These are phyloP conservation scores for Stephania yunnanensis DNA, from an alignment of 164 flowering plant genomes.

Conservation along the genomic window DNA sequence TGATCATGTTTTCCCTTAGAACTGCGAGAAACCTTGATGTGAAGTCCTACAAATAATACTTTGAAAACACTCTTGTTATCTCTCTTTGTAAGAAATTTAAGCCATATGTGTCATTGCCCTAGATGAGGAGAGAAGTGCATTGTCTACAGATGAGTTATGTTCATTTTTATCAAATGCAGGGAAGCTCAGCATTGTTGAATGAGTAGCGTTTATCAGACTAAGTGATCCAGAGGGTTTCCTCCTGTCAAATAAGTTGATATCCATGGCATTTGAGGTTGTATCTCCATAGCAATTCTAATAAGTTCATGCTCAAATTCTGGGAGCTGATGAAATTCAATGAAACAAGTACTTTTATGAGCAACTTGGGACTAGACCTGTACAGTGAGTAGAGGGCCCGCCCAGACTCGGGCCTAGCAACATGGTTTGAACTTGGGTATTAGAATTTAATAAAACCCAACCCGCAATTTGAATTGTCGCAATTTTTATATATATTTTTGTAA, in stretches of 20 bases:
- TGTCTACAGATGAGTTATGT: conserved; percentile 36
- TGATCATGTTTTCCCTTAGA: conserved; percentile 82
- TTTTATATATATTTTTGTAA: no score
- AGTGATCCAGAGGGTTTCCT: conserved; percentile 96
- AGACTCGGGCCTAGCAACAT: no score
- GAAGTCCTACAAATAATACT: conserved; percentile 46
- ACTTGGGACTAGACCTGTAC: no score
- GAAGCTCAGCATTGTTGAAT: conserved; percentile 18
- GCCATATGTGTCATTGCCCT: conserved; percentile 57
- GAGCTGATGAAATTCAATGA: no score
- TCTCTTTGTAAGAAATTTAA: conserved; percentile 50
- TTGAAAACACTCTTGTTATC: conserved; percentile 41
- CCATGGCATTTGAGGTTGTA: conserved; percentile 64
- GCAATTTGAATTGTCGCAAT: no score
- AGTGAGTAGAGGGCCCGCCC: no score
- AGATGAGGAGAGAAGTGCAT: conserved; percentile 43
- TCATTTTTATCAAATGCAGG: conserved; percentile 22
- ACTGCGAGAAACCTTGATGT: conserved; percentile 71
- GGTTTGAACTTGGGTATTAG: no score
- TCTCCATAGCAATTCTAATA: conserved; percentile 33
- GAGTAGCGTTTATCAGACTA: conserved; percentile 46
- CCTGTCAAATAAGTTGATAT: conserved; percentile 84
- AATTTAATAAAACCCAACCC: no score
- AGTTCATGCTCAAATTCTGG: neutral
- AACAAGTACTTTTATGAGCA: neutral